Percentiles rank a stretch among this genome's conserved stretches.
Conservation (phyloP, 192 early-diverging fungal species). For the Mortierella hygrophila region DNA sequence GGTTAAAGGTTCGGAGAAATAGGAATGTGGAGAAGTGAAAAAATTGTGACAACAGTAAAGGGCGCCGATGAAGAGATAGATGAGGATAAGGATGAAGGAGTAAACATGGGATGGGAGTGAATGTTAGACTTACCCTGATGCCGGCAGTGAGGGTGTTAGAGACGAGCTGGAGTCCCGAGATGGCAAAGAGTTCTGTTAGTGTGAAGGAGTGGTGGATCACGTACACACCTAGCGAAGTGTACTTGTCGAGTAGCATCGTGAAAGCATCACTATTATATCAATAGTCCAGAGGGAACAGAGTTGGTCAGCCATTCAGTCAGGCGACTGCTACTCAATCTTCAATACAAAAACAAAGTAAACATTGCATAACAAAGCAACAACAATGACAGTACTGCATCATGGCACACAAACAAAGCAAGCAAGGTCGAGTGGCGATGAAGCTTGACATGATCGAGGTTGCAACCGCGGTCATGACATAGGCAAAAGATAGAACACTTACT, state of each 20-base stretch:
- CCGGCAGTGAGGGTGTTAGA: conserved; percentile 80
- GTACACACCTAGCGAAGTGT: conserved; percentile 72
- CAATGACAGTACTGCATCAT: neutral
- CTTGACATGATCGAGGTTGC: neutral
- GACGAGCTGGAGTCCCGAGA: conserved; percentile 84
- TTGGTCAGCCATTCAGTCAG: neutral
- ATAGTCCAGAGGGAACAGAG: neutral
- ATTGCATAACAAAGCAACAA: neutral
- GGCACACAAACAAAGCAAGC: neutral
- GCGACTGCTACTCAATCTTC: neutral
- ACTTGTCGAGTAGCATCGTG: conserved; percentile 69
- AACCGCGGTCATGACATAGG: conserved; percentile 8
- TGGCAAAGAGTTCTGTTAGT: conserved; percentile 79
- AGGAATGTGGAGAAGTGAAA: neutral
- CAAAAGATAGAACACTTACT: conserved; percentile 36
- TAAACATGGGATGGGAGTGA: neutral
- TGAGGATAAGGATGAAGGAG: neutral
- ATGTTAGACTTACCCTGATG: conserved; percentile 59
- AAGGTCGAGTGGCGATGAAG: conserved; percentile 1
- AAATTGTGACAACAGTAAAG: neutral
- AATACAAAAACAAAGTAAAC: neutral
- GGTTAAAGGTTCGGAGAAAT: neutral
- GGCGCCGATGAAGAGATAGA: neutral
- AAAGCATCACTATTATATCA: conserved; percentile 60
- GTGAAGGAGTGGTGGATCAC: conserved; percentile 79